A percentile compares a stretch with the other conserved stretches of the same genome.
These are phyloP conservation scores for Bonia amplexicaulis DNA, from an alignment of 176 grass and related monocot genomes.

Conservation along the genomic window DNA sequence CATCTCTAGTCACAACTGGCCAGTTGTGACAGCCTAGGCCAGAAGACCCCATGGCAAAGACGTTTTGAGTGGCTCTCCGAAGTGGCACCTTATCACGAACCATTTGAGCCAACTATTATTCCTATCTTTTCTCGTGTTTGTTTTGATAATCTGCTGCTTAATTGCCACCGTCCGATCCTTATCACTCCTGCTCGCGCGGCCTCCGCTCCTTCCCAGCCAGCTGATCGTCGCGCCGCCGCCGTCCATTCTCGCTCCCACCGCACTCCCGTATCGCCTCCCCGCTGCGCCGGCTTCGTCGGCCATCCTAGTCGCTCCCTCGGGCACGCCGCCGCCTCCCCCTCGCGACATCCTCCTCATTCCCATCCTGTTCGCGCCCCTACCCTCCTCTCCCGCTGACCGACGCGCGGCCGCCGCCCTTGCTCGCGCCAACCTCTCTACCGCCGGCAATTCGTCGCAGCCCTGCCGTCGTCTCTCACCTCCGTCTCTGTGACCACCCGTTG, in stretches of 20 bases:
- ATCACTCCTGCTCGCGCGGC: slow-evolving; percentile 16
- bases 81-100: slow-evolving; percentile 13
- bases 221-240: background rate
- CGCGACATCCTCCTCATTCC: background rate
- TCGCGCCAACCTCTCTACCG: background rate
- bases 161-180: slow-evolving; percentile 34
- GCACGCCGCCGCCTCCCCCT: background rate
- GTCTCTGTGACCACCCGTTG: background rate
- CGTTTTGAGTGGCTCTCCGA: slow-evolving; percentile 17
- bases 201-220: background rate
- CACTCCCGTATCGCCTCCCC: background rate
- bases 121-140: background rate
- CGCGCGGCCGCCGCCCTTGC: background rate
- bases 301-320: background rate
- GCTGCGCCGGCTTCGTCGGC: background rate
- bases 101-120: background rate
- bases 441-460: background rate
- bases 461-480: background rate
- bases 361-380: background rate
- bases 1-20: background rate
- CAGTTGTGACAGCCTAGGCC: background rate
- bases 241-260: background rate
- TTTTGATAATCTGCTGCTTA: background rate
- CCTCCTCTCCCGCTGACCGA: background rate
- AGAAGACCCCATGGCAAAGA: background rate